Conservation (phyloP, 2,329 filamentous ascomycete species). For the Ophiostoma sp. region DNA sequence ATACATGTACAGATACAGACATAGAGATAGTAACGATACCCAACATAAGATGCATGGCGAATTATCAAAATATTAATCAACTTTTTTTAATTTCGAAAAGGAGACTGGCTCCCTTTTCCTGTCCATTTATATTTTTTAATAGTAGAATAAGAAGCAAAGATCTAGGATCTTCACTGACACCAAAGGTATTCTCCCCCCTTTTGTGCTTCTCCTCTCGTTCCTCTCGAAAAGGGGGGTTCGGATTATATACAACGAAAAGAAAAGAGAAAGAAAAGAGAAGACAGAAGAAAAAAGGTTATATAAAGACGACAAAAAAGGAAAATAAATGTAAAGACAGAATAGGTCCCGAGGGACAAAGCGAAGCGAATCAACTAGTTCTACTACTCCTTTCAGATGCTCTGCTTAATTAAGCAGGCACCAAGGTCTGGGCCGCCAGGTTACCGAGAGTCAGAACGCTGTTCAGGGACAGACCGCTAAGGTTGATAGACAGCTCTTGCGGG, state of each 20-base stretch:
- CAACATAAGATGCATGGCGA: background rate
- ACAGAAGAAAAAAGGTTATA: background rate
- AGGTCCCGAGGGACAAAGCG: background rate
- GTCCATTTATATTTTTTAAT: background rate
- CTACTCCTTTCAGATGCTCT: background rate
- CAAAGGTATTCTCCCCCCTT: background rate
- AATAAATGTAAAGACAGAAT: constrained; percentile 4
- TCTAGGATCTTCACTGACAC: background rate
- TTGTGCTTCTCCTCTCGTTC: background rate
- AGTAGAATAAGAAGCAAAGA: background rate
- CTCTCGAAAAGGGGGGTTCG: background rate
- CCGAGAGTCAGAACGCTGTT: constrained; percentile 48
- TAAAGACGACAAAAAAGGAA: background rate
- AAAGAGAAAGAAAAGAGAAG: constrained; percentile 9
- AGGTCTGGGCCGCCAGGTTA: constrained; percentile 40
- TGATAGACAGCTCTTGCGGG: constrained; percentile 36
- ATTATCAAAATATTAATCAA: background rate
- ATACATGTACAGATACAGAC: background rate
- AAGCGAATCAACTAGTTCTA: background rate
- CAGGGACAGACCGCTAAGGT: constrained; percentile 45
- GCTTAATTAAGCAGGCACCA: constrained; percentile 10
- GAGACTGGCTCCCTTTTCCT: background rate
- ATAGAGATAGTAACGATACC: constrained; percentile 6
- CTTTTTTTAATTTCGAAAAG: background rate
- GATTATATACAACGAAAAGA: constrained; percentile 27